Conservation (phyloP, 805 yeast species). For the Yarrowia keelungensis region DNA sequence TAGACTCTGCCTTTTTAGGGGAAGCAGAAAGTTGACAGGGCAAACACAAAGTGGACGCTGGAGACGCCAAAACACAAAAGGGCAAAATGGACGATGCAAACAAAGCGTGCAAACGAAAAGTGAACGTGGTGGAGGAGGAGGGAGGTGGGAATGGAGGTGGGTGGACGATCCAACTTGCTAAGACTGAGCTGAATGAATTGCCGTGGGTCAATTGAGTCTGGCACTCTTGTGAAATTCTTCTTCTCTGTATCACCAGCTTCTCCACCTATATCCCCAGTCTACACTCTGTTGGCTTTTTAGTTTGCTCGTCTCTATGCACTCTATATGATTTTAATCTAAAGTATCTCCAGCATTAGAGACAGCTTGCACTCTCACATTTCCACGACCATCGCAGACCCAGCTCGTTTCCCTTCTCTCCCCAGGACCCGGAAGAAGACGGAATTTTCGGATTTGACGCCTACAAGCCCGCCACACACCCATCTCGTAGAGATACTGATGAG, state of each 20-base stretch:
- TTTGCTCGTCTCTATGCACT: constrained; percentile 37
- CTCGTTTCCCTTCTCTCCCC: too few relatives aligned
- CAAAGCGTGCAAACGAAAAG: constrained; percentile 24
- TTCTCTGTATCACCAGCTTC: too few relatives aligned
- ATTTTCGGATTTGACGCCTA: too few relatives aligned
- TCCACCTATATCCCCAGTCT: not conserved
- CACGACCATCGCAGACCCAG: constrained; percentile 3
- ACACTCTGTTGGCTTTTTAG: constrained; percentile 24
- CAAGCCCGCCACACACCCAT: constrained; percentile 1
- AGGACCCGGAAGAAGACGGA: too few relatives aligned
- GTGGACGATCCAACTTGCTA: too few relatives aligned
- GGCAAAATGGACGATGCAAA: constrained; percentile 6
- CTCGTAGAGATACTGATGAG: constrained; percentile 37
- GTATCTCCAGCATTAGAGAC: constrained; percentile 36
- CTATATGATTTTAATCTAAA: constrained; percentile 35
- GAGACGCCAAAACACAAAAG: not conserved
- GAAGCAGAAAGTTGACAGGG: constrained; percentile 10
- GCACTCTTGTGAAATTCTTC: too few relatives aligned
- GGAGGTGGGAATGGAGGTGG: not conserved
- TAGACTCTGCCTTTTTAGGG: constrained; percentile 13
- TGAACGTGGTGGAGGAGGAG: not conserved
- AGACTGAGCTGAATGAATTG: too few relatives aligned
- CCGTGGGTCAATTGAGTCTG: too few relatives aligned
- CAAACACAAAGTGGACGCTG: constrained; percentile 7
- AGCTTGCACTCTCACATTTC: constrained; percentile 23